Conservation (phyloP, 2,329 filamentous ascomycete species). For the Ophiocordyceps camponoti-saundersi region DNA sequence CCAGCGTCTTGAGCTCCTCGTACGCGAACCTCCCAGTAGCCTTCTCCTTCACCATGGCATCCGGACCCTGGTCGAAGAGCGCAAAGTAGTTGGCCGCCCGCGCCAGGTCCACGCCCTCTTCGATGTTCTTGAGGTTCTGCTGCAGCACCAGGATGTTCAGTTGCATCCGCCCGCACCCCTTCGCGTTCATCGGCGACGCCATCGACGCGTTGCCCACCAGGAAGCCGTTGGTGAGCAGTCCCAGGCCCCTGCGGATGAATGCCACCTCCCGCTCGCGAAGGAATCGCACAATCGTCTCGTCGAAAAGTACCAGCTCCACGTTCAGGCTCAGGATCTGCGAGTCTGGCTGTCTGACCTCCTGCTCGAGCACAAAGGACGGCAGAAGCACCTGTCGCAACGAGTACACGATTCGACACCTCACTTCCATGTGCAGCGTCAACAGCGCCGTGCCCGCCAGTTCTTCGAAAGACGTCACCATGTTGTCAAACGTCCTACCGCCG, state of each 20-base stretch:
- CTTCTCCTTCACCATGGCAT: slow-evolving; percentile 42
- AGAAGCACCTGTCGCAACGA: slow-evolving; percentile 52
- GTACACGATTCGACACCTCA: slow-evolving; percentile 70
- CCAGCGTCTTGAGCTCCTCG: slow-evolving; percentile 47
- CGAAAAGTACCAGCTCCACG: slow-evolving; percentile 68
- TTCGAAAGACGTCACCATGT: slow-evolving; percentile 67
- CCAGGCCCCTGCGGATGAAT: slow-evolving; percentile 64
- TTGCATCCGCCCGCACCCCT: slow-evolving; percentile 74
- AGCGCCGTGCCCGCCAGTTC: slow-evolving; percentile 65
- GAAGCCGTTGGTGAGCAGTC: slow-evolving; percentile 60
- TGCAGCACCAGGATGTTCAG: slow-evolving; percentile 90
- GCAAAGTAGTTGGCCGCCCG: slow-evolving; percentile 51
- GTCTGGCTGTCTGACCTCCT: slow-evolving; percentile 62
- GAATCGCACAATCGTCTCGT: slow-evolving; percentile 61
- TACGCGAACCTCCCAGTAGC: slow-evolving; percentile 36
- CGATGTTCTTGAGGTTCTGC: slow-evolving; percentile 91
- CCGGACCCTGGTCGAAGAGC: slow-evolving; percentile 48
- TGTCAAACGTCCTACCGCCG: slow-evolving; percentile 56
- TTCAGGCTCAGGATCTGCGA: slow-evolving; percentile 71
- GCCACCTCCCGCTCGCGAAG: slow-evolving; percentile 53
- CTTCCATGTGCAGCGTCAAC: slow-evolving; percentile 74
- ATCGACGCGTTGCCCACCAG: slow-evolving; percentile 55
- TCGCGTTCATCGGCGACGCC: slow-evolving; percentile 67
- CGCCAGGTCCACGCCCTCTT: slow-evolving; percentile 47
- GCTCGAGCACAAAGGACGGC: slow-evolving; percentile 47